Conservation (phyloP, 768 basidiomycete genomes). For the Mycena amicta region DNA sequence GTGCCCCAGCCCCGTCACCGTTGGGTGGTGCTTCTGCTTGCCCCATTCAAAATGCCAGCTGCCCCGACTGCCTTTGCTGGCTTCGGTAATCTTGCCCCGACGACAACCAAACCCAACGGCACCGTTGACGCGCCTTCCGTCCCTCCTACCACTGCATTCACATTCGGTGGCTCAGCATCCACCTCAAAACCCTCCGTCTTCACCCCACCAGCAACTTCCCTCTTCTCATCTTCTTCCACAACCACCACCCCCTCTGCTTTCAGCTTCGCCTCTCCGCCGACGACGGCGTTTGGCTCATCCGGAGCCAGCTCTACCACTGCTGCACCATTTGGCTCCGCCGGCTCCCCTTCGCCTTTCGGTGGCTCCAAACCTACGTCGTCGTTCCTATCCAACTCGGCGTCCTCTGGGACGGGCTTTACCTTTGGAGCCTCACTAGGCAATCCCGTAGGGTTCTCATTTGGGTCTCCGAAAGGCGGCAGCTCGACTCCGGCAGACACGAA, state of each 20-base stretch:
- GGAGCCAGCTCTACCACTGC: slow-evolving; percentile 6
- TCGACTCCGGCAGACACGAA: slow-evolving; percentile 9
- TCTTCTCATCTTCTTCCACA: slow-evolving; percentile 9
- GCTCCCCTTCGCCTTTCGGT: slow-evolving; percentile 19
- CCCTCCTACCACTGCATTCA: slow-evolving; percentile 6
- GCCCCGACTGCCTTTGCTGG: slow-evolving; percentile 9
- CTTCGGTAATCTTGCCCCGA: slow-evolving; percentile 9
- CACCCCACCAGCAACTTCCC: slow-evolving; percentile 17
- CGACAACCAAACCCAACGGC: slow-evolving; percentile 18
- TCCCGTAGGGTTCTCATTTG: slow-evolving; percentile 66
- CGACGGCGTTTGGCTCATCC: slow-evolving; percentile 9
- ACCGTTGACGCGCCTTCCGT: not conserved
- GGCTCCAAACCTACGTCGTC: slow-evolving; percentile 12
- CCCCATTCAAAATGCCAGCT: slow-evolving; percentile 14
- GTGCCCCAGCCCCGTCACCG: slow-evolving; percentile 18
- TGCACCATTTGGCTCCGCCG: slow-evolving; percentile 9
- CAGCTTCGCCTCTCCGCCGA: slow-evolving; percentile 3
- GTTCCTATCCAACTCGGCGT: slow-evolving; percentile 20
- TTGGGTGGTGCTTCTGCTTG: slow-evolving; percentile 10
- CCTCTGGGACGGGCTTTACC: not conserved
- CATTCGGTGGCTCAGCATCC: slow-evolving; percentile 8
- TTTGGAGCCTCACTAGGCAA: slow-evolving; percentile 48
- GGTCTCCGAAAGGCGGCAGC: slow-evolving; percentile 34
- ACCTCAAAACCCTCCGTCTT: slow-evolving; percentile 10
- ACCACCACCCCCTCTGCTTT: slow-evolving; percentile 14